phyloP scores from a whole-genome alignment of 208 protist genomes.

The Kentomonas sorsogonicus region DNA sequence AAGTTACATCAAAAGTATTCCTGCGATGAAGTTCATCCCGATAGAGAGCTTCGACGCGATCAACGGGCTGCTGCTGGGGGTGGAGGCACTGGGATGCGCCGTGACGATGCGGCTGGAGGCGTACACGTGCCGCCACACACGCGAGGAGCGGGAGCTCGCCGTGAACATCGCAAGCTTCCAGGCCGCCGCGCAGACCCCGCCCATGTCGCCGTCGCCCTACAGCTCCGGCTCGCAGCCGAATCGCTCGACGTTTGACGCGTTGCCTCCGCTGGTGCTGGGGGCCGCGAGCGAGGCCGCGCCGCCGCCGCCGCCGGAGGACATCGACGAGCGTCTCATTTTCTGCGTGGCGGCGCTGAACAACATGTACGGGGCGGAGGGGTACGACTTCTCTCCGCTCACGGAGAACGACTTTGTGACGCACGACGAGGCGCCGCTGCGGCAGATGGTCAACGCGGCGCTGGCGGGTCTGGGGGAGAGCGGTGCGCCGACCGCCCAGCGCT shows the following conservation, averaged over 20 bases:
- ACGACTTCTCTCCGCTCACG: slow-evolving; percentile 71
- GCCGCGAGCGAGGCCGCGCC: background rate
- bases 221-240: background rate
- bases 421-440: slow-evolving; percentile 33
- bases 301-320: slow-evolving; percentile 10
- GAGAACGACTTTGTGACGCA: slow-evolving; percentile 59
- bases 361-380: slow-evolving; percentile 66
- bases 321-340: slow-evolving; percentile 69
- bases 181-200: slow-evolving; percentile 26
- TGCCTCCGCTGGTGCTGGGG: slow-evolving; percentile 18
- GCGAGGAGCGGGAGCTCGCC: slow-evolving; percentile 54
- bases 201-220: slow-evolving; percentile 26
- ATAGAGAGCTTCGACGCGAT: slow-evolving; percentile 61
- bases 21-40: slow-evolving; percentile 80
- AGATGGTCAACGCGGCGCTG: slow-evolving; percentile 38
- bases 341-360: slow-evolving; percentile 67
- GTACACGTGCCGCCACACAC: slow-evolving; percentile 72
- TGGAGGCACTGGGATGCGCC: slow-evolving; percentile 64
- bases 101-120: slow-evolving; percentile 64
- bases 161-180: slow-evolving; percentile 42
- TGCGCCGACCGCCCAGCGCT: slow-evolving; percentile 39
- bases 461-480: slow-evolving; percentile 41
- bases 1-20: background rate
- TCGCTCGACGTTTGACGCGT: slow-evolving; percentile 7
- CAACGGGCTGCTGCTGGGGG: slow-evolving; percentile 61